Evolutionary conservation across 2,329 filamentous ascomycete species (phyloP).

Genomic region (Fusarium sarcochroum): DNA sequence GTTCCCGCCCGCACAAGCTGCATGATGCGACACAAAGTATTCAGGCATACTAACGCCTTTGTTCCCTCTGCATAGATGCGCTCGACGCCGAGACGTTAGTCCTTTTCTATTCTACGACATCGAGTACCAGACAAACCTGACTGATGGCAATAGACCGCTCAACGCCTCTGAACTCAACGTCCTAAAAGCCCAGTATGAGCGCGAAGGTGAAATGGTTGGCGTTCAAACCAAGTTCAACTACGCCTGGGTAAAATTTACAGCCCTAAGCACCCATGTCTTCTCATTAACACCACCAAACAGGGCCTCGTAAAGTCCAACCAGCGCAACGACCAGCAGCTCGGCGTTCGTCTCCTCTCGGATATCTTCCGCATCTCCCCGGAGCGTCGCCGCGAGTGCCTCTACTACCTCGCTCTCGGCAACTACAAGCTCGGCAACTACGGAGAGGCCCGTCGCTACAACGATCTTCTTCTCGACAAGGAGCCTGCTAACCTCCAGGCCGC

Average conservation of each 20-base stretch:
- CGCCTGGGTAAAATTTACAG: conserved; percentile 79
- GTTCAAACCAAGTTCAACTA: conserved; percentile 99
- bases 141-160: conserved; percentile 73
- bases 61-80: conserved; percentile 74
- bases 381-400: conserved; percentile 95
- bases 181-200: conserved; percentile 93
- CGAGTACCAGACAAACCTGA: conserved; percentile 16
- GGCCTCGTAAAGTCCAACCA: conserved; percentile 93
- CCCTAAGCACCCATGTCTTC: not conserved
- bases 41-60: conserved; percentile 26
- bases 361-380: conserved; percentile 96
- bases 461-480: conserved; percentile 90
- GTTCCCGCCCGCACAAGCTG: conserved; percentile 45
- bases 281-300: conserved; percentile 52
- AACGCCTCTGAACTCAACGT: conserved; percentile 94
- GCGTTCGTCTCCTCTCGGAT: conserved; percentile 92
- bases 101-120: not conserved
- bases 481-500: conserved; percentile 90
- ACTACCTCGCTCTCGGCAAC: conserved; percentile 97
- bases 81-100: conserved; percentile 94
- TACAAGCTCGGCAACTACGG: conserved; percentile 99
- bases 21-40: conserved; percentile 2
- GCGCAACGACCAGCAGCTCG: conserved; percentile 91
- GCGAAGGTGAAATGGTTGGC: conserved; percentile 96
- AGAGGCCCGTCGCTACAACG: conserved; percentile 94